Conservation (phyloP, 257 asterid species). For the Salvia miltiorrhiza region DNA sequence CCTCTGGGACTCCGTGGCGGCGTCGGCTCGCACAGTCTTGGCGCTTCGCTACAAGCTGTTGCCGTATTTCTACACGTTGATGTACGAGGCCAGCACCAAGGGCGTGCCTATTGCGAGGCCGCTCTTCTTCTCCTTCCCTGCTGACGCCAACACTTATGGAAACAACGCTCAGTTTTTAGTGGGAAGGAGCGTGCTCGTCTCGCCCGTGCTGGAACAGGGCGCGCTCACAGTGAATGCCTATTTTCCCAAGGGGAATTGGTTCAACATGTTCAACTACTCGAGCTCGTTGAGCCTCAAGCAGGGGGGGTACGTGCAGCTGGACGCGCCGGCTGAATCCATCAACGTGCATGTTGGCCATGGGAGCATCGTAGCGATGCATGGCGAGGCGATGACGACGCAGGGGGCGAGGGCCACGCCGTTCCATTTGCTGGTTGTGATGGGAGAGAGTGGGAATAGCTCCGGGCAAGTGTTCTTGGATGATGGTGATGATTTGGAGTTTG, state of each 20-base stretch:
- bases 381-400: conserved; percentile 51
- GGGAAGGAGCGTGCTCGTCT: conserved; percentile 54
- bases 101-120: conserved; percentile 69
- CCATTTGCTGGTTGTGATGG: conserved; percentile 38
- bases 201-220: conserved; percentile 48
- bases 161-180: conserved; percentile 52
- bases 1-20: conserved; percentile 59
- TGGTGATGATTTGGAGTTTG: conserved; percentile 53
- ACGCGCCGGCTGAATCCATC: conserved; percentile 51
- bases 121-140: conserved; percentile 59
- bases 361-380: conserved; percentile 51
- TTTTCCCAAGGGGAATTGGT: conserved; percentile 66
- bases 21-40: conserved; percentile 42
- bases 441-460: conserved; percentile 17
- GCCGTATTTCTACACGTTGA: conserved; percentile 57
- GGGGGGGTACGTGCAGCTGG: conserved; percentile 34
- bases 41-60: conserved; percentile 56
- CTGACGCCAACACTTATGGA: conserved; percentile 37
- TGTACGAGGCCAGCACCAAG: conserved; percentile 50
- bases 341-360: conserved; percentile 55
- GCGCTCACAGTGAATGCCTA: conserved; percentile 46
- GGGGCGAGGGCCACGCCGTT: conserved; percentile 47
- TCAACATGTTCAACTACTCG: conserved; percentile 49
- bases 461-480: conserved; percentile 62
- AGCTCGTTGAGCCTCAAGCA: conserved; percentile 22